Base-by-base conservation (phyloP, 352 stramenopile species). In the Phytophthora cryptogea region DNA sequence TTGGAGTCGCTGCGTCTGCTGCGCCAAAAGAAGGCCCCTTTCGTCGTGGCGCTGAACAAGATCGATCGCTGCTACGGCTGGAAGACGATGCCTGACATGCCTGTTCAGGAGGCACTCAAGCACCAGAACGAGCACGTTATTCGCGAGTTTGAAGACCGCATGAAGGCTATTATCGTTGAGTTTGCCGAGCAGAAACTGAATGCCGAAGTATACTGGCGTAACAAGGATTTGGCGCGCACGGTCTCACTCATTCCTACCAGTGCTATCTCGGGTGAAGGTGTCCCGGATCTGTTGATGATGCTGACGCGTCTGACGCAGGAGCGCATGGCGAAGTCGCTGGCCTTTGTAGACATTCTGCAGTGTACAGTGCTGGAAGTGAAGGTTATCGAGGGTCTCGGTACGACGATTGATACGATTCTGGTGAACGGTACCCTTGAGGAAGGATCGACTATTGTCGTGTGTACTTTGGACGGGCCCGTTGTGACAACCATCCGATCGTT, bases 31-130 rank as follows among this genome's bases (percentile, higher is more conserved):
- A 87, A 92, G 46, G 98, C 97, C 33, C 98, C 98, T 16, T 99
- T 99, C 66, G 92, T 99, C 13, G 94, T 99, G 23, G 98, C 98
- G 16, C 84, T 99, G 26, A 99, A 99, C 83, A 99, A 99, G 81
- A 94, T 99, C 20, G 98, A 99, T 92, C 83, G 97, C 52, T 98
- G 95, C 63, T 99, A 99, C 77, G 92, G 86, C 44, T 99, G 97
- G 97, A 99, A 99, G 78, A 92, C 92, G 6, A 96, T 91, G 68
- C 84, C 90, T 14, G 92, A 99, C 75, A 92, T 90, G 54, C 92
- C 97, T 13, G 95, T 99, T 56, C 92, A 97, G 48, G 90, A 98
- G 37, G 86, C 86, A 23, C 81, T 94, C 39, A 88, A 89, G 76
- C 73, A 89, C 68, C 85, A 94, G 70, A 89, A 97, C 41, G 86